Evolutionary conservation across 2,329 filamentous ascomycete genomes (phyloP), one percentile per base, ranked within the genome.

Genomic region (Pestalotiopsis sp.): DNA sequence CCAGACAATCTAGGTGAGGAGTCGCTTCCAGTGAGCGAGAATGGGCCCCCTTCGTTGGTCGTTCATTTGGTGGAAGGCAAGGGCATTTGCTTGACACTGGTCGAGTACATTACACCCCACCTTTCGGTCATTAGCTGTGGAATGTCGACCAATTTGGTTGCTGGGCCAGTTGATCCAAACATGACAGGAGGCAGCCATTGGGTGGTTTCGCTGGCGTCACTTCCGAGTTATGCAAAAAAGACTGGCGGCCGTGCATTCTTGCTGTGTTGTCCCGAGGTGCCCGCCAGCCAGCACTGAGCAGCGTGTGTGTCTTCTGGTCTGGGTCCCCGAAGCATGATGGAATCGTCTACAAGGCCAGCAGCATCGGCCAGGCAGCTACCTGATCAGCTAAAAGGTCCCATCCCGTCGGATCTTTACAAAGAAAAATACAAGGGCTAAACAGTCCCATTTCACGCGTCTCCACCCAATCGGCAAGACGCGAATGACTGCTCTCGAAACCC

Each of bases 91-190:
- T 52, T 52, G 27, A 62, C 36, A 25, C 41, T 66, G 27, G 57
- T 45, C 6, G 23, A 66, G 41, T 58, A n/a, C 41, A 66, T 66
- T 66, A 25, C 41, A 56, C 63, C 52, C 66, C 58, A 63, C 66
- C 23, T 31, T 56, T n/a, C 59, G 20, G n/a, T 27, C 20, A 67
- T 41, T 67, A 61, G 56, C 31, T 23, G 52, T 61, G 52, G 71
- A 72, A 75, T 74, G 72, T 65, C 71, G 71, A 71, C 71, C 71
- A 75, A 76, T 75, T 61, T 72, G 68, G 75, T 76, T 77, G 74
- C 74, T 73, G 68, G 72, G 74, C 70, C 75, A 76, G 67, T 66
- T 57, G 56, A 25, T 36, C 45, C 45, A 66, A 66, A 66, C 41
- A 56, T 27, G 23, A n/a, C 25, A 38, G 38, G 45, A 52, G 45